Percentiles rank a stretch among this genome's conserved stretches.
Conservation (phyloP, 257 asterid genomes). For the Salvia rosmarinus region DNA sequence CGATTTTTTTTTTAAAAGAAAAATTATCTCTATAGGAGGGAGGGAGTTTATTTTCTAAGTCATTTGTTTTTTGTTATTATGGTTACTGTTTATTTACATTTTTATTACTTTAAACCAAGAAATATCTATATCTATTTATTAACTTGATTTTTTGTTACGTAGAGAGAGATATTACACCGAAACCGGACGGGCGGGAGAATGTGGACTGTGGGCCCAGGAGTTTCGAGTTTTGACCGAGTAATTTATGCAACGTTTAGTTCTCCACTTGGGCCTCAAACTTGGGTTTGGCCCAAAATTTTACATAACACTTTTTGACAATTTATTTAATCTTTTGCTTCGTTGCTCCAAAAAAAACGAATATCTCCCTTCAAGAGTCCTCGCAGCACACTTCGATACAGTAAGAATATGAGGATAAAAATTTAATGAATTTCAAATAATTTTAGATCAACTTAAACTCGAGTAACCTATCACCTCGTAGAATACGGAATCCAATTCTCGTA, state of each 20-base stretch:
- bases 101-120: not conserved
- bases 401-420: no score
- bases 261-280: not conserved
- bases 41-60: not conserved
- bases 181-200: constrained; percentile 1
- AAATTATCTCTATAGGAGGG: no score
- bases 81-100: not conserved
- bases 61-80: not conserved
- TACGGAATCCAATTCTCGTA: no score
- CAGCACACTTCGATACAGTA: no score
- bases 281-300: not conserved
- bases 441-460: no score
- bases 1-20: no score
- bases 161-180: not conserved
- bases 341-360: no score
- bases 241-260: not conserved
- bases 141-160: not conserved
- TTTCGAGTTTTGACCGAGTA: not conserved
- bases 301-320: no score
- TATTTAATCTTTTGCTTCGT: no score
- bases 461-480: no score
- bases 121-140: not conserved
- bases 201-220: constrained; percentile 1
- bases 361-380: no score
- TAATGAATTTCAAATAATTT: no score